These are phyloP conservation scores for Globisporangium acanthophoron DNA, from an alignment of 352 stramenopile species.

Conservation along the genomic window DNA sequence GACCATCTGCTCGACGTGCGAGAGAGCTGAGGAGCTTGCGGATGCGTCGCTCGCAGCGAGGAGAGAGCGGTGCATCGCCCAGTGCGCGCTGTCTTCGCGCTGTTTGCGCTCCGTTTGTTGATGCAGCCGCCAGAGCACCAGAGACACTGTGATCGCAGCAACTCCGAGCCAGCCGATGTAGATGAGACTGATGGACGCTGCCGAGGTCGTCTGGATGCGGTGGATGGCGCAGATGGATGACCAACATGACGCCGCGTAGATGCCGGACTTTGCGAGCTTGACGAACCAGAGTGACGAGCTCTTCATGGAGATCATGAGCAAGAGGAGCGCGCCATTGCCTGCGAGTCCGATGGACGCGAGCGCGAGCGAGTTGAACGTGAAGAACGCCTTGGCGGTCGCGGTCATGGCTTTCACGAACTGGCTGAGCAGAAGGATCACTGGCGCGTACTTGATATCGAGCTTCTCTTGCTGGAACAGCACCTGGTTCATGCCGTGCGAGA, in stretches of 20 bases:
- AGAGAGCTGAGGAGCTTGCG: conserved; percentile 1
- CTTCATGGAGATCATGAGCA: conserved; percentile 30
- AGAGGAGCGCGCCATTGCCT: conserved; percentile 30
- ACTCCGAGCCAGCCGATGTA: conserved; percentile 60
- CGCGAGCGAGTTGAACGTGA: conserved; percentile 30
- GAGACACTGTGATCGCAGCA: conserved; percentile 13
- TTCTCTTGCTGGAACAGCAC: conserved; percentile 58
- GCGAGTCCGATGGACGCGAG: conserved; percentile 30
- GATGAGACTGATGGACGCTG: conserved; percentile 37
- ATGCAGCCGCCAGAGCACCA: conserved; percentile 19
- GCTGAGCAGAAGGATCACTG: conserved; percentile 38
- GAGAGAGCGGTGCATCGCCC: conserved; percentile 12
- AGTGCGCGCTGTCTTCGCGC: conserved; percentile 14
- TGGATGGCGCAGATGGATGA: conserved; percentile 45
- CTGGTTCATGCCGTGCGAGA: conserved; percentile 58
- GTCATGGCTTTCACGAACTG: conserved; percentile 49
- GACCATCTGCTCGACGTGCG: conserved; percentile 6
- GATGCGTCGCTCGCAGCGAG: conserved; percentile 1
- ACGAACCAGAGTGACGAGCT: conserved; percentile 58
- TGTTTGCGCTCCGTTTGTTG: conserved; percentile 14
- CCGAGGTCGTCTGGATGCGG: conserved; percentile 16
- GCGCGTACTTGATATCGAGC: conserved; percentile 59
- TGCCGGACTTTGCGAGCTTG: conserved; percentile 43
- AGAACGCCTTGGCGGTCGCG: conserved; percentile 38
- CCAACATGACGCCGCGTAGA: conserved; percentile 53